Evolutionary conservation across 768 basidiomycete genomes (phyloP).

Genomic region (Boletus tylopilopsis): DNA sequence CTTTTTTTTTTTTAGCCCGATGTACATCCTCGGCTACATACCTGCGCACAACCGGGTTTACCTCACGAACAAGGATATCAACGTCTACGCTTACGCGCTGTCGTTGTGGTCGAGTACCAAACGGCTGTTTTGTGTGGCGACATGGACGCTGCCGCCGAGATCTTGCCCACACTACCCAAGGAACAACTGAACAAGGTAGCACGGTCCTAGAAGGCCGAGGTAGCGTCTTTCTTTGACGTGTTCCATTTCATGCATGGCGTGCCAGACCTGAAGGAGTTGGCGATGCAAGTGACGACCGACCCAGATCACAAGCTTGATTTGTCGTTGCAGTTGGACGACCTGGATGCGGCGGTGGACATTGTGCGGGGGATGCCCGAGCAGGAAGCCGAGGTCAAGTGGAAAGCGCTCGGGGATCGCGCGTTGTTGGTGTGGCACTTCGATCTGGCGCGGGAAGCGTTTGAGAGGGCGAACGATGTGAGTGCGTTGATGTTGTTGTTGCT

Average conservation of each 20-base stretch:
- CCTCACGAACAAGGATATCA: conserved; percentile 91
- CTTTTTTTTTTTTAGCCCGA: conserved; percentile 43
- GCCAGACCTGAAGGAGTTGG: conserved; percentile 89
- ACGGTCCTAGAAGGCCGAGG: conserved; percentile 86
- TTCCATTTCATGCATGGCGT: conserved; percentile 1
- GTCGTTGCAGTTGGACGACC: conserved; percentile 85
- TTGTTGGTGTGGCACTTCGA: conserved; percentile 91
- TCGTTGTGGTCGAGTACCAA: conserved; percentile 96
- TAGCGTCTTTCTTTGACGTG: conserved; percentile 22
- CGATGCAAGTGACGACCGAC: conserved; percentile 84
- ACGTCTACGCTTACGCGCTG: conserved; percentile 75
- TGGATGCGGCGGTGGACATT: conserved; percentile 82
- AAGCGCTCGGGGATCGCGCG: conserved; percentile 89
- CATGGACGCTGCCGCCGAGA: conserved; percentile 75
- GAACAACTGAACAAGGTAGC: conserved; percentile 93
- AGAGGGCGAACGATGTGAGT: conserved; percentile 80
- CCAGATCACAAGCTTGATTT: conserved; percentile 96
- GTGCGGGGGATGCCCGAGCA: conserved; percentile 63
- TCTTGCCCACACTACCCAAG: conserved; percentile 77
- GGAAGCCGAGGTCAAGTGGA: conserved; percentile 87
- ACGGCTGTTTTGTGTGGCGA: conserved; percentile 93
- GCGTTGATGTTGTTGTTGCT: conserved; percentile 82
- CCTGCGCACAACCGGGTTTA: conserved; percentile 93
- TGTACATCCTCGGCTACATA: conserved; percentile 94
- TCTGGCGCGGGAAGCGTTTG: conserved; percentile 85